Evolutionary conservation across 2,329 filamentous ascomycete genomes (phyloP).

Genomic region (Xylaria sp.): DNA sequence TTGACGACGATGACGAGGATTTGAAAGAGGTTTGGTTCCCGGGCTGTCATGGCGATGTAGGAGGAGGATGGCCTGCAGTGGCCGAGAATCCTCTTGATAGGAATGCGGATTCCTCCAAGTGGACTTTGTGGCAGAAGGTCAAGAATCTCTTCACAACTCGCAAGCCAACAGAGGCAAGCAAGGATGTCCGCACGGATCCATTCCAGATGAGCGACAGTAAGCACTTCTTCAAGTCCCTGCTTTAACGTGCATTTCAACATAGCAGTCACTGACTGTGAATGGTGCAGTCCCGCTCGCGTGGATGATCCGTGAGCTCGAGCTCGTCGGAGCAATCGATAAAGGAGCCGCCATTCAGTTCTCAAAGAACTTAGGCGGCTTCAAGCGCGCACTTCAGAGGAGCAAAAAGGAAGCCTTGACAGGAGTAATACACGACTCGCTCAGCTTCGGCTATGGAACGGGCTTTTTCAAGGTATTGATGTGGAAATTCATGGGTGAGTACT

Average conservation of each 20-base stretch:
- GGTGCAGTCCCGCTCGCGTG: constrained; percentile 57
- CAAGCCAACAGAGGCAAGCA: constrained; percentile 49
- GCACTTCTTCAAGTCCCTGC: background rate
- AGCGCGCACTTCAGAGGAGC: constrained; percentile 47
- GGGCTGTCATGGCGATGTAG: constrained; percentile 64
- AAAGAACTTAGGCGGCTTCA: constrained; percentile 49
- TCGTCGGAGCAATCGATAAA: constrained; percentile 50
- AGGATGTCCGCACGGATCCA: constrained; percentile 49
- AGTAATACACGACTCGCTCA: constrained; percentile 54
- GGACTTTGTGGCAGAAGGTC: constrained; percentile 51
- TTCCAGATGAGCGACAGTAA: constrained; percentile 59
- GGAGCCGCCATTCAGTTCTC: constrained; percentile 53
- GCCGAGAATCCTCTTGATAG: constrained; percentile 41
- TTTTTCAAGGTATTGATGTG: constrained; percentile 56
- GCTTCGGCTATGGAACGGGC: constrained; percentile 52
- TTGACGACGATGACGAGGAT: constrained; percentile 51
- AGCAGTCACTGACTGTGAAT: background rate
- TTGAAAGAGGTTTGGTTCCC: constrained; percentile 67
- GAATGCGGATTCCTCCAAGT: constrained; percentile 39
- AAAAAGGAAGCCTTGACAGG: constrained; percentile 50
- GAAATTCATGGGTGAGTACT: constrained; percentile 57
- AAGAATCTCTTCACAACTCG: constrained; percentile 53
- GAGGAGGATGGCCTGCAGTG: constrained; percentile 61
- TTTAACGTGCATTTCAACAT: too few relatives aligned
- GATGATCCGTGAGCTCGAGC: constrained; percentile 63